These are phyloP conservation scores for Blepharisma undulans DNA, from an alignment of 169 alveolate species.

Conservation along the genomic window DNA sequence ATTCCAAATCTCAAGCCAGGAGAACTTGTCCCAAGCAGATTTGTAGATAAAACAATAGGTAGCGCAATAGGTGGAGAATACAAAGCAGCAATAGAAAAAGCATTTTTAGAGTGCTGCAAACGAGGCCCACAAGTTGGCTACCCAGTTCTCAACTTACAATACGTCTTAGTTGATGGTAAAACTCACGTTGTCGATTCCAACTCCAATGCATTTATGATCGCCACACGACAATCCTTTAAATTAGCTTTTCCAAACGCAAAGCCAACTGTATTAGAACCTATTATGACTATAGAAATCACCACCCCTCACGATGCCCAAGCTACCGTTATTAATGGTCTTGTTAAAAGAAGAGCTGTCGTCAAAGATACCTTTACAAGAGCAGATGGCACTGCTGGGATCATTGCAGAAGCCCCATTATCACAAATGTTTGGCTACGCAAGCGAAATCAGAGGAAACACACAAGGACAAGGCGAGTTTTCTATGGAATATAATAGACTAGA, in stretches of 20 bases:
- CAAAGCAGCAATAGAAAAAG: slow-evolving; percentile 93
- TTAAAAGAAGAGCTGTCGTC: slow-evolving; percentile 89
- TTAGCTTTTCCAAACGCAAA: slow-evolving; percentile 84
- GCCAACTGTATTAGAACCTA: slow-evolving; percentile 90
- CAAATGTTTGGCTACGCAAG: slow-evolving; percentile 94
- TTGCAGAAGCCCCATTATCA: slow-evolving; percentile 92
- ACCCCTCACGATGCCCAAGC: slow-evolving; percentile 87
- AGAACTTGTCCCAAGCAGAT: slow-evolving; percentile 45
- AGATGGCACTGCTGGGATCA: slow-evolving; percentile 76
- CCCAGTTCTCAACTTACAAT: slow-evolving; percentile 91
- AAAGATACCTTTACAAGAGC: slow-evolving; percentile 86
- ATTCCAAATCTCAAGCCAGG: slow-evolving; percentile 72
- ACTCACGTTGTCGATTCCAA: slow-evolving; percentile 94
- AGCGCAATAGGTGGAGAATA: slow-evolving; percentile 92
- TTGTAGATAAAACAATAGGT: slow-evolving; percentile 81
- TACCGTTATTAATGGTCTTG: slow-evolving; percentile 84
- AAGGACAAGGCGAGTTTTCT: slow-evolving; percentile 94
- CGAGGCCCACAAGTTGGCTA: slow-evolving; percentile 92
- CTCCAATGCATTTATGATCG: slow-evolving; percentile 92
- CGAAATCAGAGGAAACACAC: slow-evolving; percentile 90
- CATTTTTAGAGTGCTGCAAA: slow-evolving; percentile 90
- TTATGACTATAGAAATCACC: slow-evolving; percentile 93
- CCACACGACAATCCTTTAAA: slow-evolving; percentile 89
- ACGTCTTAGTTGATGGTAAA: slow-evolving; percentile 90
- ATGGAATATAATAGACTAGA: slow-evolving; percentile 77